These are phyloP conservation scores for Tricholoma furcatifolium DNA, from an alignment of 768 basidiomycete species.

Conservation along the genomic window DNA sequence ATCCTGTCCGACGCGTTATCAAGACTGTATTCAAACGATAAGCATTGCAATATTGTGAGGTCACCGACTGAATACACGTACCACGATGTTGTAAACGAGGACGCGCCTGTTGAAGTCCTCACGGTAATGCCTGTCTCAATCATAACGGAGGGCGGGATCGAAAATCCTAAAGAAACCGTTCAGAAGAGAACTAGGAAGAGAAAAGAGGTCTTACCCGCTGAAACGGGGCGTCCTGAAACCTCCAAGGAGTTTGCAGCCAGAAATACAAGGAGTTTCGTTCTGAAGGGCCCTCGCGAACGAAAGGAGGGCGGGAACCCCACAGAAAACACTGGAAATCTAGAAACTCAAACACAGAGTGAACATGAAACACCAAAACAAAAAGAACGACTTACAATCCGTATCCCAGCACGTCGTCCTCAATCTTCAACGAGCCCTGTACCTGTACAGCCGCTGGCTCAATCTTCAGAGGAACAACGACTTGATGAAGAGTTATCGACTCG, in stretches of 20 bases:
- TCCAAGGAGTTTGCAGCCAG: too few relatives aligned
- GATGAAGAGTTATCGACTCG: not conserved
- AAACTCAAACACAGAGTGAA: too few relatives aligned
- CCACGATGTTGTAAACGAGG: not conserved
- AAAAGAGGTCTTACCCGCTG: not conserved
- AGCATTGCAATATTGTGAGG: not conserved
- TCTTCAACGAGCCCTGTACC: too few relatives aligned
- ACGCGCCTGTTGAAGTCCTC: not conserved
- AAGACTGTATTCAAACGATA: not conserved
- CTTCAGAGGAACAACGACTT: too few relatives aligned
- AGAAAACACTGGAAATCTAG: too few relatives aligned
- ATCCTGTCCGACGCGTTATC: too few relatives aligned
- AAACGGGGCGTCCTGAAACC: too few relatives aligned
- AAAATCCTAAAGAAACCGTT: not conserved
- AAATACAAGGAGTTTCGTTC: not conserved
- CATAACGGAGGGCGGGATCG: not conserved
- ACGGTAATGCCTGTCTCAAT: not conserved
- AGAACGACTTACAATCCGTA: too few relatives aligned
- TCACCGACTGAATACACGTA: not conserved
- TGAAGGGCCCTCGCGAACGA: not conserved
- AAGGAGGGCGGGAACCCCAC: not conserved
- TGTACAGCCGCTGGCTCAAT: too few relatives aligned
- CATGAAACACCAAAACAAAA: too few relatives aligned
- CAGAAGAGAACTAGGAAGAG: not conserved
- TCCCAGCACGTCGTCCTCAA: too few relatives aligned